Evolutionary conservation across 2,329 filamentous ascomycete genomes (phyloP).

Genomic region (Claviceps monticola): DNA sequence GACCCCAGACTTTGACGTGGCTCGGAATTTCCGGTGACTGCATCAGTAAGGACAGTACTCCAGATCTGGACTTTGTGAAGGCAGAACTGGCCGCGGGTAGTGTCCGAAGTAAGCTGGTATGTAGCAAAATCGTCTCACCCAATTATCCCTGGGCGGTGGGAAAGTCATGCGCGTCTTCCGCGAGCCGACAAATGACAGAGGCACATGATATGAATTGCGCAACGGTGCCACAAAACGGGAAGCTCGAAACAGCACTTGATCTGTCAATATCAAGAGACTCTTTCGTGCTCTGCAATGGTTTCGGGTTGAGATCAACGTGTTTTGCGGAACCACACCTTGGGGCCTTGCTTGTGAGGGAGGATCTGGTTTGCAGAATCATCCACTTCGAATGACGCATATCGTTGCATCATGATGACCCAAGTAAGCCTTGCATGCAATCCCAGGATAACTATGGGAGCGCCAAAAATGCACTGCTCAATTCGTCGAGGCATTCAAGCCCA

Average conservation of each 20-base stretch:
- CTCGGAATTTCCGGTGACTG: not conserved
- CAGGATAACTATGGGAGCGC: not conserved
- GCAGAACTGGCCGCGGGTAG: not conserved
- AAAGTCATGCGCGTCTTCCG: not conserved
- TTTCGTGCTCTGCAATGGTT: not conserved
- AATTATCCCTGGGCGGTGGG: not conserved
- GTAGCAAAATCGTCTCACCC: not conserved
- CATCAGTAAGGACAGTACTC: not conserved
- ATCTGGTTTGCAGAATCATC: not conserved
- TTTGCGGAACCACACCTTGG: not conserved
- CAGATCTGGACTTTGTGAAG: not conserved
- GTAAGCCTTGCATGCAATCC: not conserved
- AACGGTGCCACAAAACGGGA: not conserved
- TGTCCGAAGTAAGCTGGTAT: not conserved
- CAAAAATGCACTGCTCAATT: not conserved
- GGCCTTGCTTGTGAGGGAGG: not conserved
- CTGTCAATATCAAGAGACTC: not conserved
- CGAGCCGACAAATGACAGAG: not conserved
- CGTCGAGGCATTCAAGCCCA: not conserved
- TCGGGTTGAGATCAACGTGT: not conserved
- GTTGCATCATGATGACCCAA: not conserved
- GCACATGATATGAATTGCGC: not conserved
- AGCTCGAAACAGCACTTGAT: not conserved
- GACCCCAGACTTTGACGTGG: constrained; percentile 1
- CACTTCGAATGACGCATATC: not conserved